phyloP scores from a whole-genome alignment of 805 yeast genomes.

The Grigorovia transvaalensis region DNA sequence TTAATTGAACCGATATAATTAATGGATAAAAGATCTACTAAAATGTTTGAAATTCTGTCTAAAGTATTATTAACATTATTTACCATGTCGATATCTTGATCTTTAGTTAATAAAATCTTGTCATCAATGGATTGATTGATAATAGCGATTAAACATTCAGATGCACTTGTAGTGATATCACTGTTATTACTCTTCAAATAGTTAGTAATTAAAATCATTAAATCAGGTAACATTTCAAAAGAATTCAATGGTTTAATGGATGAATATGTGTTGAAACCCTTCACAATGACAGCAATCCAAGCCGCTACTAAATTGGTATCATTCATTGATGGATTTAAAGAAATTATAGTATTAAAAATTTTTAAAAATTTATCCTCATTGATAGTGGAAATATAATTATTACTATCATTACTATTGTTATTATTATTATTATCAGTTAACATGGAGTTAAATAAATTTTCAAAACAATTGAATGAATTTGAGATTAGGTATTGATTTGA shows the following conservation, averaged over 20 bases:
- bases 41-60: slow-evolving; percentile 40
- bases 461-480: slow-evolving; percentile 70
- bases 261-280: slow-evolving; percentile 53
- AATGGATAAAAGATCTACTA: slow-evolving; percentile 55
- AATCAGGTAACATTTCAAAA: slow-evolving; percentile 43
- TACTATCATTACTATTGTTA: too few species aligned
- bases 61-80: slow-evolving; percentile 49
- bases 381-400: slow-evolving; percentile 27
- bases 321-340: slow-evolving; percentile 68
- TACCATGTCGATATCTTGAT: slow-evolving; percentile 34
- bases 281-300: slow-evolving; percentile 91
- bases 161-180: slow-evolving; percentile 61
- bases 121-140: slow-evolving; percentile 59
- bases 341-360: slow-evolving; percentile 62
- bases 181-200: slow-evolving; percentile 59
- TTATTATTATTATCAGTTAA: neutral
- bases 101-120: slow-evolving; percentile 39
- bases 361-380: slow-evolving; percentile 54
- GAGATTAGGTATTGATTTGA: slow-evolving; percentile 79
- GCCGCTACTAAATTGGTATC: slow-evolving; percentile 85
- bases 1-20: slow-evolving; percentile 67
- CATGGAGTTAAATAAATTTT: slow-evolving; percentile 19
- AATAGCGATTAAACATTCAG: slow-evolving; percentile 79
- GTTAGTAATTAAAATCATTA: slow-evolving; percentile 46
- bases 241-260: slow-evolving; percentile 42